Base-by-base conservation (phyloP, 2,329 filamentous ascomycete species). In the Venturia effusa region DNA sequence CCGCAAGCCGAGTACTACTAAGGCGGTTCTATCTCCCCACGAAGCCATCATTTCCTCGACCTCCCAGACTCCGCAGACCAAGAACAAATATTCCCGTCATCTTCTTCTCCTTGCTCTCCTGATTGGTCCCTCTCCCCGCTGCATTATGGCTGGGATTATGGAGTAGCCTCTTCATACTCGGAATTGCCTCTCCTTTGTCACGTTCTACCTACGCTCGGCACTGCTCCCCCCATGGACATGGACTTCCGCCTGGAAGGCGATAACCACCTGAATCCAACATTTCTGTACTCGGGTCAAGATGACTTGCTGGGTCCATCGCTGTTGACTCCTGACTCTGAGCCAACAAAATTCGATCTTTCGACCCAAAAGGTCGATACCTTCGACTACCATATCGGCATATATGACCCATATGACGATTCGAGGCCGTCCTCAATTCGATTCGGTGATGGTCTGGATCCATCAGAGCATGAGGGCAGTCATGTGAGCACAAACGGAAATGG, bases 391-490 rank as follows among this genome's bases (percentile, higher is more conserved):
- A 66, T 75, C 48, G 61, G 30, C 40, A 65, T 57, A 57, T 70
- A 67, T 65, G 67, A 69, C 64, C 73, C 69, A 64, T 76, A 75
- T 71, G 71, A 71, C 69, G 74, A 75, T 68, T 76, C 74, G 34
- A 71, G 70, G 64, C 68, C 72, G 65, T 76, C 74, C 65, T 76
- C 74, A 67, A 70, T 74, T 68, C 74, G 75, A 66, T 72, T 72
- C 63, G 71, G 71, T 65, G 73, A 76, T 64, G 67, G 67, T 59
- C 71, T 71, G 64, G 73, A 74, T 66, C 68, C 69, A 67, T 76
- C 73, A 32, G 74, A 76, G 64, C 64, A 67, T 48, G 71, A 67
- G 66, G 71, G 67, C 64, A 70, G 70, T 67, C 70, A 74, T 66
- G 68, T 70, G 45, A 73, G 68, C 66, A 27, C 45, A 40, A 63